Percentiles rank a stretch among this genome's conserved stretches.
Evolutionary conservation across 2,329 filamentous ascomycete species (phyloP).

Genomic region (Immersiporthe knoxdaviesiana): DNA sequence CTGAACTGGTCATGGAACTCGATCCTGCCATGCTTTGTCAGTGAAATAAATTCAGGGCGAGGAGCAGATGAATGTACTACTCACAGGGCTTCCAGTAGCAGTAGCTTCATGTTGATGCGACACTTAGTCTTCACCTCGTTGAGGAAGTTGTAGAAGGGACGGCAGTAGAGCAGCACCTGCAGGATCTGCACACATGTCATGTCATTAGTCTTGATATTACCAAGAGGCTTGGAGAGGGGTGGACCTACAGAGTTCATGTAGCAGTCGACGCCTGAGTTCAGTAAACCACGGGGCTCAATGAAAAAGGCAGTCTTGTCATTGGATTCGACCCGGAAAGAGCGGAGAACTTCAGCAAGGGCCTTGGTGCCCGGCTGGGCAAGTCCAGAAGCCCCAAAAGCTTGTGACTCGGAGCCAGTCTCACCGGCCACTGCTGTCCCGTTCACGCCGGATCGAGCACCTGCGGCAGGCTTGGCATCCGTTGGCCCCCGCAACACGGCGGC

Average conservation of each 20-base stretch:
- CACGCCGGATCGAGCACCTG: slow-evolving; percentile 30
- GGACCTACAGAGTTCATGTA: slow-evolving; percentile 99
- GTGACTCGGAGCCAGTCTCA: slow-evolving; percentile 30
- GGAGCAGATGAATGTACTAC: slow-evolving; percentile 46
- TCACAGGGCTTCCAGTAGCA: slow-evolving; percentile 90
- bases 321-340: slow-evolving; percentile 69
- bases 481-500: slow-evolving; percentile 23
- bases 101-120: slow-evolving; percentile 83
- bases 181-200: slow-evolving; percentile 68
- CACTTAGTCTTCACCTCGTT: slow-evolving; percentile 84
- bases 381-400: slow-evolving; percentile 35
- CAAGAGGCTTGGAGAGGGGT: neutral
- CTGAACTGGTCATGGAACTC: slow-evolving; percentile 95
- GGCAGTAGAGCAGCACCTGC: slow-evolving; percentile 92
- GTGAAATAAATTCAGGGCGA: neutral
- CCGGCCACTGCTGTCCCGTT: slow-evolving; percentile 35
- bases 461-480: slow-evolving; percentile 31
- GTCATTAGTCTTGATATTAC: neutral
- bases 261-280: slow-evolving; percentile 98
- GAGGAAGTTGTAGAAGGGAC: slow-evolving; percentile 92
- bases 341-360: slow-evolving; percentile 77
- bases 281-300: slow-evolving; percentile 87
- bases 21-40: slow-evolving; percentile 62
- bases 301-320: slow-evolving; percentile 70
- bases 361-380: slow-evolving; percentile 52